phyloP scores from a whole-genome alignment of 1,284 basidiomycete species.

The Trametes versicolor region DNA sequence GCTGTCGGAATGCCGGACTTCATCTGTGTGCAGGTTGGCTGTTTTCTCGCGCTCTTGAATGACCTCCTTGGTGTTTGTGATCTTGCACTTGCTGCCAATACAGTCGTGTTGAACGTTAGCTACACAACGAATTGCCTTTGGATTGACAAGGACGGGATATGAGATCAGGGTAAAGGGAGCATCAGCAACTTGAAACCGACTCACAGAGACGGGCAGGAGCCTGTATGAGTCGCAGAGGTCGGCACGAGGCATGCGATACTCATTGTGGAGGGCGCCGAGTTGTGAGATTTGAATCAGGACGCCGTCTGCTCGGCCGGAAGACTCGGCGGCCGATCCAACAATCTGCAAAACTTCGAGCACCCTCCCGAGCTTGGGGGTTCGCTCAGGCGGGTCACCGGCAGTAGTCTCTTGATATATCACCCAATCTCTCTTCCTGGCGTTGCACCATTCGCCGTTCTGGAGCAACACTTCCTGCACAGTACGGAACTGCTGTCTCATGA shows the following conservation, averaged over 20 bases:
- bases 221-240: not conserved
- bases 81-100: constrained; percentile 7
- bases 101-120: constrained; percentile 36
- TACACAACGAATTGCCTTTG: constrained; percentile 25
- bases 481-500: not conserved
- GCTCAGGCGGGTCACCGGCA: too few species aligned
- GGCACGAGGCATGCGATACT: not conserved
- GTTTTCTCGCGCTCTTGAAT: constrained; percentile 28
- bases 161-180: too few species aligned
- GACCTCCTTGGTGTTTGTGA: constrained; percentile 4
- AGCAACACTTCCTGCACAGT: not conserved
- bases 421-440: not conserved
- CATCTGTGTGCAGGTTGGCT: not conserved
- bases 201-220: not conserved
- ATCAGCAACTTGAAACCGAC: not conserved
- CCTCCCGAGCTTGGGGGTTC: not conserved
- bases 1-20: constrained; percentile 14
- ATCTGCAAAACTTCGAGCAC: not conserved
- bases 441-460: not conserved
- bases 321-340: not conserved
- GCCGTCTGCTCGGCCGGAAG: not conserved
- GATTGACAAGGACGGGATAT: not conserved
- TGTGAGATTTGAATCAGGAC: not conserved
- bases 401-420: not conserved
- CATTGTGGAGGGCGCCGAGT: not conserved